Evolutionary conservation across 495 filamentous ascomycete genomes (phyloP).

Genomic region (Daldinia decipiens): DNA sequence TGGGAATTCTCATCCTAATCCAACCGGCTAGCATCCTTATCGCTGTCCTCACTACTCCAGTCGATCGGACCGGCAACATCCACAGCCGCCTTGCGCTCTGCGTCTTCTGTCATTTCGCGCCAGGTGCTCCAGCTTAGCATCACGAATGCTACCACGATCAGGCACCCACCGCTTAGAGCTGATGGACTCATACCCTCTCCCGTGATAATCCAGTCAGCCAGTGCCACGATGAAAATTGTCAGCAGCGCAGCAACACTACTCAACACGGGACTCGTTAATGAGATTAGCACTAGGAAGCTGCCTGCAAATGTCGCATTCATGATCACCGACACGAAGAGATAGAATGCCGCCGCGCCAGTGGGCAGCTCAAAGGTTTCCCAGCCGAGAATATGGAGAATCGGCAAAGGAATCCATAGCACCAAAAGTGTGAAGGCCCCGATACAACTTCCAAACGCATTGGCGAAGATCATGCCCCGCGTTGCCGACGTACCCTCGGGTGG

Average conservation of each 20-base stretch:
- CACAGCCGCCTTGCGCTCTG: slow-evolving; percentile 47
- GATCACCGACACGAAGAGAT: slow-evolving; percentile 80
- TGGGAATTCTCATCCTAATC: not conserved
- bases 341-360: slow-evolving; percentile 75
- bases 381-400: slow-evolving; percentile 79
- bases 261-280: slow-evolving; percentile 89
- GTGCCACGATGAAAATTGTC: slow-evolving; percentile 94
- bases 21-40: slow-evolving; percentile 35
- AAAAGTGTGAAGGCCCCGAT: slow-evolving; percentile 85
- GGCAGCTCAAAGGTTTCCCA: slow-evolving; percentile 86
- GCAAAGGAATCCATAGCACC: slow-evolving; percentile 92
- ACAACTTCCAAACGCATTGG: slow-evolving; percentile 86
- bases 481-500: slow-evolving; percentile 88
- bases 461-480: slow-evolving; percentile 87
- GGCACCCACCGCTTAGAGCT: slow-evolving; percentile 79
- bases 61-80: slow-evolving; percentile 25
- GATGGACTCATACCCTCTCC: slow-evolving; percentile 77
- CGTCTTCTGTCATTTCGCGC: slow-evolving; percentile 88
- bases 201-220: slow-evolving; percentile 87
- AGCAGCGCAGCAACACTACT: slow-evolving; percentile 90
- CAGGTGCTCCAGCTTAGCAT: slow-evolving; percentile 91
- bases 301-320: slow-evolving; percentile 92
- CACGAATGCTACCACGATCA: slow-evolving; percentile 88
- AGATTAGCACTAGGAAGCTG: slow-evolving; percentile 92
- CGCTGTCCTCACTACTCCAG: slow-evolving; percentile 45